These are phyloP conservation scores for Scedosporium apiospermum DNA, from an alignment of 2,329 filamentous ascomycete species.

Conservation along the genomic window DNA sequence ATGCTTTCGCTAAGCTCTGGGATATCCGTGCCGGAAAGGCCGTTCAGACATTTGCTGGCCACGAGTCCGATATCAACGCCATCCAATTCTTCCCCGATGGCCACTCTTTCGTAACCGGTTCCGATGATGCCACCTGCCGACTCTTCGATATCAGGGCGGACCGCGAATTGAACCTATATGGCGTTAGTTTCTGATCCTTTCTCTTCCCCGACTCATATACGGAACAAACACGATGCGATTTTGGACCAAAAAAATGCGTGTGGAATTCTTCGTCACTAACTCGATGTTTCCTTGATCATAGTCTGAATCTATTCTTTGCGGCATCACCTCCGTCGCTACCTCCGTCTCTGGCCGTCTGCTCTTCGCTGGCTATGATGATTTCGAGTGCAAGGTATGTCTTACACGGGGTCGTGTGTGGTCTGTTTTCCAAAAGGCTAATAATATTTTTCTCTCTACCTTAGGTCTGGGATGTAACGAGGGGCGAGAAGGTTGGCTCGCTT, in stretches of 20 bases:
- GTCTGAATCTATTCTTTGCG: conserved; percentile 95
- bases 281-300: conserved; percentile 23
- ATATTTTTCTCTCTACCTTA: conserved; percentile 26
- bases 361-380: conserved; percentile 97
- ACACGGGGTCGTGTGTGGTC: background rate
- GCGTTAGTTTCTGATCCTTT: conserved; percentile 35
- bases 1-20: conserved; percentile 97
- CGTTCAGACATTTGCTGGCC: conserved; percentile 95
- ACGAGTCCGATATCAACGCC: conserved; percentile 98
- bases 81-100: conserved; percentile 99
- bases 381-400: conserved; percentile 88
- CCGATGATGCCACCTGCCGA: conserved; percentile 93
- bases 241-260: too few relatives aligned
- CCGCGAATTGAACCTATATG: conserved; percentile 62
- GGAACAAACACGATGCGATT: too few relatives aligned
- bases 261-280: background rate
- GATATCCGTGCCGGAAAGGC: conserved; percentile 97
- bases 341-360: conserved; percentile 91
- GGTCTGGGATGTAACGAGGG: conserved; percentile 97
- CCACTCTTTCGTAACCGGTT: conserved; percentile 95
- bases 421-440: background rate
- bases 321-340: conserved; percentile 95
- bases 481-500: conserved; percentile 92
- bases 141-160: conserved; percentile 97
- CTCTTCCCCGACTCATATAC: background rate